phyloP scores from a whole-genome alignment of 441 rosid species.

The Erodium moschatum region DNA sequence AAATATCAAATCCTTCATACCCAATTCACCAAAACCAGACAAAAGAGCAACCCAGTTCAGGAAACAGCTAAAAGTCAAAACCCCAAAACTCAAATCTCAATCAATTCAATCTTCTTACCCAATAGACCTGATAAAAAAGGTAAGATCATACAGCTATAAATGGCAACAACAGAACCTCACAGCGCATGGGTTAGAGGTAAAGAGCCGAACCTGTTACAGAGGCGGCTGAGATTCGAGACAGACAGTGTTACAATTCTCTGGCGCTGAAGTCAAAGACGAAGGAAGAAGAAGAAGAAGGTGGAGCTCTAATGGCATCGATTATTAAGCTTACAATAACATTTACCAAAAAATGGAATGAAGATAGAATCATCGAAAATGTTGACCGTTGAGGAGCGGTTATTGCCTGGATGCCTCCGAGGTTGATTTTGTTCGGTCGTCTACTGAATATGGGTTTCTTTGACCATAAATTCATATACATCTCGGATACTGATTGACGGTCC shows the following conservation, averaged over 20 bases:
- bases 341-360: not conserved
- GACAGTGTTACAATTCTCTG: not conserved
- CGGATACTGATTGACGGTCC: not conserved
- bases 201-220: not conserved
- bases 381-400: not conserved
- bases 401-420: not conserved
- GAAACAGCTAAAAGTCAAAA: not conserved
- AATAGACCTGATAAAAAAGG: too few relatives aligned
- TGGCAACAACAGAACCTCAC: not conserved
- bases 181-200: not conserved
- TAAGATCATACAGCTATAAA: not conserved
- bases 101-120: not conserved
- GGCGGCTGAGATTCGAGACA: too few relatives aligned
- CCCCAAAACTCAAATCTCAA: not conserved
- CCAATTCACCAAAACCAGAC: too few relatives aligned
- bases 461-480: too few relatives aligned
- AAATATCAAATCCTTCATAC: not conserved
- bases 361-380: not conserved
- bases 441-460: too few relatives aligned
- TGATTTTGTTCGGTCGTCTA: too few relatives aligned
- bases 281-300: not conserved
- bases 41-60: constrained; percentile 6
- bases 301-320: not conserved
- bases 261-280: not conserved
- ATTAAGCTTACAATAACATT: not conserved